Evolutionary conservation across 2,329 filamentous ascomycete genomes (phyloP).

Genomic region (Leptosphaerulina australis): DNA sequence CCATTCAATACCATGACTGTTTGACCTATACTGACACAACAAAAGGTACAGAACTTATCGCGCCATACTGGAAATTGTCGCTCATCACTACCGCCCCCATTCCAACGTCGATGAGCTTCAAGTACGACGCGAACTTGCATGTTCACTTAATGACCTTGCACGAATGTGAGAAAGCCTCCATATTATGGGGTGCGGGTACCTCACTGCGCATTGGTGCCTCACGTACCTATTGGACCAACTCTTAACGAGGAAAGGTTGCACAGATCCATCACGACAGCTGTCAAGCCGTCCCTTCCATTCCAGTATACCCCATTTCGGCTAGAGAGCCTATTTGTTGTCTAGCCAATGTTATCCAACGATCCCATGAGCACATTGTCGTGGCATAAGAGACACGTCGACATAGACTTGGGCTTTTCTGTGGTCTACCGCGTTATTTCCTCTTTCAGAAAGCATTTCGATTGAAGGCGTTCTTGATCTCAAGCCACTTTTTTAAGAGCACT

Average conservation of each 20-base stretch:
- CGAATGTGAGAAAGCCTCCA: constrained; percentile 23
- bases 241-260: no score
- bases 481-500: not conserved
- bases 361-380: not conserved
- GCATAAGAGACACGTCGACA: not conserved
- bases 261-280: no score
- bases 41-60: constrained; percentile 55
- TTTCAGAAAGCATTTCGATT: not conserved
- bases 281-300: no score
- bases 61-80: constrained; percentile 50
- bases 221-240: no score
- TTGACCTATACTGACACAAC: constrained; percentile 10
- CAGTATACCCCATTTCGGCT: no score
- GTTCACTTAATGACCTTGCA: constrained; percentile 48
- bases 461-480: constrained; percentile 1
- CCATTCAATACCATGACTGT: not conserved
- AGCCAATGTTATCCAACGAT: not conserved
- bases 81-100: constrained; percentile 53
- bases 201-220: no score
- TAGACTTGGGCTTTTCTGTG: constrained; percentile 6
- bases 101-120: constrained; percentile 51
- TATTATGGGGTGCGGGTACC: no score
- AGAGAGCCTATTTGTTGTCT: not conserved
- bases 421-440: constrained; percentile 12
- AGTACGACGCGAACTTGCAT: constrained; percentile 51